phyloP scores from a whole-genome alignment of 495 filamentous ascomycete genomes.

The Neurospora sp. region DNA sequence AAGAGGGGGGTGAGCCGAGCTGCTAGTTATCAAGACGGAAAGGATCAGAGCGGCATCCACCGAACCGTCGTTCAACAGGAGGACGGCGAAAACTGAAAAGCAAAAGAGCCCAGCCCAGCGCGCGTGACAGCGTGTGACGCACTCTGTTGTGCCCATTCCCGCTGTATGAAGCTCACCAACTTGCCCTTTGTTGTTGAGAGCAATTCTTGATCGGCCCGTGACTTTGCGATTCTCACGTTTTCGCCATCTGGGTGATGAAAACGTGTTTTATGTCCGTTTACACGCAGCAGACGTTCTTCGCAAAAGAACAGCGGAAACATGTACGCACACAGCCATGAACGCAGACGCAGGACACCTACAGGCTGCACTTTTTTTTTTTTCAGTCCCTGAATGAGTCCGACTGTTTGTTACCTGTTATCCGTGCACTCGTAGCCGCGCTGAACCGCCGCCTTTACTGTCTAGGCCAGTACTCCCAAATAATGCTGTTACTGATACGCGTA shows the following conservation, averaged over 20 bases:
- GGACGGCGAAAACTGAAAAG: background rate
- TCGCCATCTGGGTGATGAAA: background rate
- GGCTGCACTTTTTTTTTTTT: background rate
- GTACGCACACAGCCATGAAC: background rate
- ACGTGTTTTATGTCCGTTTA: background rate
- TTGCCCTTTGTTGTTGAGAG: background rate
- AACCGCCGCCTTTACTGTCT: background rate
- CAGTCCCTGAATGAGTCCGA: background rate
- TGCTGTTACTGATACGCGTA: background rate
- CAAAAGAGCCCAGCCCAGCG: background rate
- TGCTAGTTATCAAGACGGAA: background rate
- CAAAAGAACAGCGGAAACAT: background rate
- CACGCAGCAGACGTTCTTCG: background rate
- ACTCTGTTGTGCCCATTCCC: background rate
- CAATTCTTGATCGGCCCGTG: background rate
- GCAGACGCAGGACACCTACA: background rate
- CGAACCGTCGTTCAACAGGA: background rate
- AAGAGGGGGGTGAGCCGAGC: conserved; percentile 7
- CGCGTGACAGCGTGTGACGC: background rate
- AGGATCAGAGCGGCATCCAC: background rate
- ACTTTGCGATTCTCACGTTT: background rate
- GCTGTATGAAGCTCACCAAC: background rate
- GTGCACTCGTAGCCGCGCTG: background rate
- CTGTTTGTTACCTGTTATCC: background rate
- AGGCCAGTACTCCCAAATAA: background rate